Evolutionary conservation across 192 early-diverging fungal genomes (phyloP).

Genomic region (Coemansia sp.): DNA sequence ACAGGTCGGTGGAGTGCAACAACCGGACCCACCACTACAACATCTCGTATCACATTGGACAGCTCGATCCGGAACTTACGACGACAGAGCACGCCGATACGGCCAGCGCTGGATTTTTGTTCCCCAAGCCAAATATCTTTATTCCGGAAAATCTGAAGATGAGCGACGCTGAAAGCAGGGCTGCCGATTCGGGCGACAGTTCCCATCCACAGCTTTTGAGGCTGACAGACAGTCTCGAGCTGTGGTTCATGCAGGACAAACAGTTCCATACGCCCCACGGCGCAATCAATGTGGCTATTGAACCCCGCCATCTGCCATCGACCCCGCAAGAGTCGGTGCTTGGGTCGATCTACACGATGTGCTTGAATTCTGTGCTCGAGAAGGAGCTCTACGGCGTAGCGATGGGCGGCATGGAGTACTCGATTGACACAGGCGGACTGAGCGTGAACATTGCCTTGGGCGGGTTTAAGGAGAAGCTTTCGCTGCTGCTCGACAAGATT

Average conservation of each 20-base stretch:
- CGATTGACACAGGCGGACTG: constrained; percentile 52
- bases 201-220: constrained; percentile 13
- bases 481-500: constrained; percentile 66
- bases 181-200: neutral
- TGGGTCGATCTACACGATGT: constrained; percentile 64
- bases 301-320: constrained; percentile 11
- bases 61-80: constrained; percentile 10
- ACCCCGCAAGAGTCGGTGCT: constrained; percentile 64
- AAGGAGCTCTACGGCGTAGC: constrained; percentile 80
- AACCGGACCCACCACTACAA: constrained; percentile 75
- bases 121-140: constrained; percentile 74
- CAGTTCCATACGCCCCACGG: constrained; percentile 86
- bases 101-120: constrained; percentile 34
- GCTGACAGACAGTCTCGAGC: constrained; percentile 34
- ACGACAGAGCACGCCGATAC: neutral
- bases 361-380: constrained; percentile 72
- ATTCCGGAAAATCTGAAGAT: constrained; percentile 75
- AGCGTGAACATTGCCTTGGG: neutral
- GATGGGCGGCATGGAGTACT: constrained; percentile 72
- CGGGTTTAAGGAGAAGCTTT: constrained; percentile 87
- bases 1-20: constrained; percentile 23
- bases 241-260: constrained; percentile 94
- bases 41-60: constrained; percentile 67
- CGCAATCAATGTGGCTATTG: constrained; percentile 64
- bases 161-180: neutral